Evolutionary conservation across 768 basidiomycete species (phyloP).

Genomic region (Porphyrellus cyaneotinctus): DNA sequence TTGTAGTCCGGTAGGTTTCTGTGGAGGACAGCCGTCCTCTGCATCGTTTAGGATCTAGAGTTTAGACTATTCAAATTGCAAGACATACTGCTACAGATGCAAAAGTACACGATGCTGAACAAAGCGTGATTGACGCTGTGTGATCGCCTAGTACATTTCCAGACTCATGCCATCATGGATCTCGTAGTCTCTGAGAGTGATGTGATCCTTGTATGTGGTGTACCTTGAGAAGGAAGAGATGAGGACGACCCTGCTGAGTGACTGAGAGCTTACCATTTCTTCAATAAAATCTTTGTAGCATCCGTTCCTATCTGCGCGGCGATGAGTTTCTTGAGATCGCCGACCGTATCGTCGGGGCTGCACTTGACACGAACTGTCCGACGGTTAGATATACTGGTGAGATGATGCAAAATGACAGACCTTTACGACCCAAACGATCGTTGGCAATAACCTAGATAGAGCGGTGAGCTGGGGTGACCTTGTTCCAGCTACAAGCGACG

Average conservation of each 20-base stretch:
- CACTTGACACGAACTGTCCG: slow-evolving; percentile 90
- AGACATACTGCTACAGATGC: slow-evolving; percentile 10
- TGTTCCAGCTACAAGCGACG: slow-evolving; percentile 2
- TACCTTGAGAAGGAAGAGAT: slow-evolving; percentile 55
- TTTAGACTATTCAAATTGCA: slow-evolving; percentile 2
- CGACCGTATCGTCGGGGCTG: slow-evolving; percentile 92
- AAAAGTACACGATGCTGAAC: slow-evolving; percentile 8
- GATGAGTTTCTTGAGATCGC: slow-evolving; percentile 95
- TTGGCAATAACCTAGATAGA: slow-evolving; percentile 80
- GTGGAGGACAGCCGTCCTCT: neutral
- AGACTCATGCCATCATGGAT: slow-evolving; percentile 91
- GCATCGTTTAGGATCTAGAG: neutral
- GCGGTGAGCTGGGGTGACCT: neutral
- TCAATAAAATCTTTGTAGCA: slow-evolving; percentile 79
- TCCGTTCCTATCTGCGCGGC: slow-evolving; percentile 95
- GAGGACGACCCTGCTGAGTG: neutral
- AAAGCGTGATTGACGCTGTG: neutral
- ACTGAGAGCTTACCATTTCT: slow-evolving; percentile 78
- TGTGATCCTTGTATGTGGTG: slow-evolving; percentile 93
- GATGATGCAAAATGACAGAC: slow-evolving; percentile 34
- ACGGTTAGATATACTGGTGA: slow-evolving; percentile 3
- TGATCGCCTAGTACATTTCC: slow-evolving; percentile 69
- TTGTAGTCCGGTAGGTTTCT: neutral
- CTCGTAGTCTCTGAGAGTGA: slow-evolving; percentile 88
- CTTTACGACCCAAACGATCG: slow-evolving; percentile 92